phyloP scores from a whole-genome alignment of 2,329 filamentous ascomycete species.

The Didymella segeticola region DNA sequence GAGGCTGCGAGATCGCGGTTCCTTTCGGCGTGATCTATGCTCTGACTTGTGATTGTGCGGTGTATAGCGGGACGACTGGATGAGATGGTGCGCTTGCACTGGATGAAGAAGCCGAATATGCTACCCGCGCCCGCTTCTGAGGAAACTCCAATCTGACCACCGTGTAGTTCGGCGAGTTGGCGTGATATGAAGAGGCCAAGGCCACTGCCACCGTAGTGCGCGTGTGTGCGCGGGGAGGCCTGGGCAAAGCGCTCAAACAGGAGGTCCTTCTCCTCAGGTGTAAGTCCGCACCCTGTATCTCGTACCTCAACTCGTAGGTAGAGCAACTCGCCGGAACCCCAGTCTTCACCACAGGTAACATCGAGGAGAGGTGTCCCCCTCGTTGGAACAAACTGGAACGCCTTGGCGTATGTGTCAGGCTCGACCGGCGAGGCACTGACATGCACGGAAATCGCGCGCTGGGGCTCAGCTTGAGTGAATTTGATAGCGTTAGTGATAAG shows the following conservation, averaged over 20 bases:
- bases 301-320: slow-evolving; percentile 41
- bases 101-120: slow-evolving; percentile 46
- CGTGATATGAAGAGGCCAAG: slow-evolving; percentile 48
- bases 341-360: slow-evolving; percentile 33
- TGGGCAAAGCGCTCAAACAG: slow-evolving; percentile 44
- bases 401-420: slow-evolving; percentile 25
- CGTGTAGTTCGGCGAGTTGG: slow-evolving; percentile 45
- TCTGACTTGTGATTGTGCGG: slow-evolving; percentile 6
- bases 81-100: slow-evolving; percentile 27
- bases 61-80: slow-evolving; percentile 5
- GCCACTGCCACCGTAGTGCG: slow-evolving; percentile 45
- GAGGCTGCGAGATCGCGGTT: slow-evolving; percentile 15
- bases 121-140: slow-evolving; percentile 41
- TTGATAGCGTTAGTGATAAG: slow-evolving; percentile 58
- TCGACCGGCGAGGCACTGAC: slow-evolving; percentile 47
- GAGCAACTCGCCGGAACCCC: slow-evolving; percentile 36
- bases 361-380: slow-evolving; percentile 21
- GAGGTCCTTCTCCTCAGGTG: slow-evolving; percentile 37
- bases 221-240: slow-evolving; percentile 45
- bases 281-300: slow-evolving; percentile 44
- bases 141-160: slow-evolving; percentile 44
- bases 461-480: slow-evolving; percentile 49
- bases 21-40: slow-evolving; percentile 12
- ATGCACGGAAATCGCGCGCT: slow-evolving; percentile 48
- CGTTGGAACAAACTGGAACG: slow-evolving; percentile 38